Conservation (phyloP, 192 early-diverging fungal species). For the Linderina pennispora region DNA sequence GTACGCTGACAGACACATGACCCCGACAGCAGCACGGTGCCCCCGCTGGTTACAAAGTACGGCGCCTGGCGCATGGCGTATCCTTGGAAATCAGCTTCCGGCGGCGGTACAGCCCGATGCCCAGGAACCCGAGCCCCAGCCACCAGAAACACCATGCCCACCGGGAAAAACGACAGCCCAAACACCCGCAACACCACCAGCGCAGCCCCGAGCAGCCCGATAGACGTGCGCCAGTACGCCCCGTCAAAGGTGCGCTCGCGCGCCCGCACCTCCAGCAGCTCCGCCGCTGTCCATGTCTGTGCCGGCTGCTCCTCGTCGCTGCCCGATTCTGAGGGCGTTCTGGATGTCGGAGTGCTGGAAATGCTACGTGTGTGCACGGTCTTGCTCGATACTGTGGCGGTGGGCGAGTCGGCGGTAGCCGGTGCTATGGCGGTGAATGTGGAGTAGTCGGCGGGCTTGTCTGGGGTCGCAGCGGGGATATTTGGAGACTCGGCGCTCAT, state of each 20-base stretch:
- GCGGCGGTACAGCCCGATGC: slow-evolving; percentile 34
- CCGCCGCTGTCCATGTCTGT: slow-evolving; percentile 34
- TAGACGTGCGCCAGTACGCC: slow-evolving; percentile 44
- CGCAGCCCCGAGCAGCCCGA: slow-evolving; percentile 42
- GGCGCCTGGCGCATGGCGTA: slow-evolving; percentile 23
- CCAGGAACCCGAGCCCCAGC: slow-evolving; percentile 37
- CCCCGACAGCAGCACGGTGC: slow-evolving; percentile 27
- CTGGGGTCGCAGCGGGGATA: too few relatives aligned
- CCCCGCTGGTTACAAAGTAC: slow-evolving; percentile 34
- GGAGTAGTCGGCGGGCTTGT: too few relatives aligned
- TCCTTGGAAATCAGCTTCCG: slow-evolving; percentile 21
- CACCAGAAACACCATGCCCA: slow-evolving; percentile 43
- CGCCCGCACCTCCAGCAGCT: slow-evolving; percentile 45
- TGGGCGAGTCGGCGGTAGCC: too few relatives aligned
- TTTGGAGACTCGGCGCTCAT: too few relatives aligned
- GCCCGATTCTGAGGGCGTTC: too few relatives aligned
- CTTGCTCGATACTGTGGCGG: neutral
- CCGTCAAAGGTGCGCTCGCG: slow-evolving; percentile 47
- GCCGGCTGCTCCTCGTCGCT: slow-evolving; percentile 7
- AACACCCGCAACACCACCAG: slow-evolving; percentile 42
- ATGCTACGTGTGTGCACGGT: slow-evolving; percentile 1
- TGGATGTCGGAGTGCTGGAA: too few relatives aligned
- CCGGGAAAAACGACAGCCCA: slow-evolving; percentile 33
- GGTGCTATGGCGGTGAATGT: too few relatives aligned
- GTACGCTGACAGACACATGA: slow-evolving; percentile 36